phyloP scores from a whole-genome alignment of 2,329 filamentous ascomycete genomes.

The Magnaporthiopsis poae region DNA sequence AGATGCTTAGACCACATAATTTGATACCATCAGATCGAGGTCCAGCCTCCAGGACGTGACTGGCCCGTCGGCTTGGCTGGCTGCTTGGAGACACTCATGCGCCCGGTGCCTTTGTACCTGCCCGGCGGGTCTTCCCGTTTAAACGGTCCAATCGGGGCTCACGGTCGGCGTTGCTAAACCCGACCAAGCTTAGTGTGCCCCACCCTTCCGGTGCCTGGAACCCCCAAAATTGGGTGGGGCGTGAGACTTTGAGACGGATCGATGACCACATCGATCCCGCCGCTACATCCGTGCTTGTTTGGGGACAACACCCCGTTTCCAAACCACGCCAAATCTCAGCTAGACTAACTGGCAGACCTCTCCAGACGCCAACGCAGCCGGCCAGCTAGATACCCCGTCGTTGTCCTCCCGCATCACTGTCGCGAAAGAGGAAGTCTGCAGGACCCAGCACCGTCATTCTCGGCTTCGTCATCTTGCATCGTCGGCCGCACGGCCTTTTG shows the following conservation, averaged over 20 bases:
- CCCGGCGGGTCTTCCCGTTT: too few relatives aligned
- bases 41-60: not conserved
- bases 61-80: too few relatives aligned
- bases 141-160: not conserved
- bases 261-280: constrained; percentile 4
- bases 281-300: not conserved
- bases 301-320: not conserved
- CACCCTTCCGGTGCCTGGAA: not conserved
- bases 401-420: not conserved
- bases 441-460: not conserved
- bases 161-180: too few relatives aligned
- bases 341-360: not conserved
- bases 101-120: too few relatives aligned
- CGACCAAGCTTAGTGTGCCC: not conserved
- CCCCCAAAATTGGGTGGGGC: not conserved
- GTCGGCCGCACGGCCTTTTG: not conserved
- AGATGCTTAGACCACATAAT: not conserved
- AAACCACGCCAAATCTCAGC: not conserved
- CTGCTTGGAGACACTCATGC: too few relatives aligned
- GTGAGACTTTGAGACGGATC: not conserved
- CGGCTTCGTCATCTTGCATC: too few relatives aligned
- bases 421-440: not conserved
- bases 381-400: not conserved
- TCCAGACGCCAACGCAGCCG: not conserved
- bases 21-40: not conserved